Base-by-base conservation (phyloP, 192 early-diverging fungal genomes). In the Backusella macrospora region DNA sequence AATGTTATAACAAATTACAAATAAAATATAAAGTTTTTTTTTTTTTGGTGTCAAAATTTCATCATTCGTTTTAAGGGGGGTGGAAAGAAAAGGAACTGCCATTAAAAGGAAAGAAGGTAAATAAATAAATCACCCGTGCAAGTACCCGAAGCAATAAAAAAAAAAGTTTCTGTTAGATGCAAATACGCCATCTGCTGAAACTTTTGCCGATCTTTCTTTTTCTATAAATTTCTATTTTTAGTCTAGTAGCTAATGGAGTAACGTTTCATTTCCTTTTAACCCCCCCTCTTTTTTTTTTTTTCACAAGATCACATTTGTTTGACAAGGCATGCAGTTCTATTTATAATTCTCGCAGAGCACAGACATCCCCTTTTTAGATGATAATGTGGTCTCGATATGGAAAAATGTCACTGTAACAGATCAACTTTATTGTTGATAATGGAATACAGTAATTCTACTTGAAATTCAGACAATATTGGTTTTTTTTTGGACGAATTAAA, bases 121-220 rank as follows among this genome's bases (percentile, higher is more conserved):
- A 52, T 18, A 12, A 59, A 10, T n/a, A 59, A 59, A 46, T 74
- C 91, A 46, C 87, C 91, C 72, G 83, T 85, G 81, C 79, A 87
- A 55, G 73, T 92, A 63, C 78, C 80, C 5, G 70, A 74, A 40
- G 59, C 65, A 65, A 48, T 40, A 55, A 18, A 42, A 23, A 37
- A 29, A 23, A 26, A 37, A 38, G 7, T 39, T 68, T 29, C 65
- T 68, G 21, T 69, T 74, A 42, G 48, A 74, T 74, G 73, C 65
- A 66, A 8, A 59, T 59, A 59, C 52, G 52, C 52, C 52, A 59
- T 59, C 52, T 59, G 52, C 52, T 59, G 52, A 59, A 59, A 59
- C 52, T 59, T 59, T 59, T 59, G 52, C 52, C 52, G 52, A 59
- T 59, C 52, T 59, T 34, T 34, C 52, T 59, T 59, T 59, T 59